phyloP scores from a whole-genome alignment of 108 stramenopile genomes.

The Ochromonas danica region DNA sequence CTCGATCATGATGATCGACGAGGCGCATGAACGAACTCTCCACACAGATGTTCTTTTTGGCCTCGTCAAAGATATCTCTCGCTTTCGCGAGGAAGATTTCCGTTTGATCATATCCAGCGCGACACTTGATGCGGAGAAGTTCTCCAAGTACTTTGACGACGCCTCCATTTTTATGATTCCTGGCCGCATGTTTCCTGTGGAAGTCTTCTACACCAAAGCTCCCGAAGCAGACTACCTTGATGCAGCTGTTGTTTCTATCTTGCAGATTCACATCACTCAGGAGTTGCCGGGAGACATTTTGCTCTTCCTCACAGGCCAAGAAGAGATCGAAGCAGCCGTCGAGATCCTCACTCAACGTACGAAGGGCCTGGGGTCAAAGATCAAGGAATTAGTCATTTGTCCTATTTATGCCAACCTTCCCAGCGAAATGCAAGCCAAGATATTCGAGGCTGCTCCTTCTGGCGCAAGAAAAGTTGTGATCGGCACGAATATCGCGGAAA shows the following conservation, averaged over 20 bases:
- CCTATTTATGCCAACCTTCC: constrained; percentile 97
- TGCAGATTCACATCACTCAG: constrained; percentile 97
- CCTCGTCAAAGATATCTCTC: constrained; percentile 90
- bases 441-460: constrained; percentile 91
- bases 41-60: constrained; percentile 97
- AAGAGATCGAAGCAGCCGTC: constrained; percentile 94
- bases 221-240: constrained; percentile 99
- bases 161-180: constrained; percentile 97
- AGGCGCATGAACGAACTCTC: constrained; percentile 96
- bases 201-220: constrained; percentile 94
- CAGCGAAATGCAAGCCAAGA: constrained; percentile 97
- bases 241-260: constrained; percentile 92
- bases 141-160: constrained; percentile 95
- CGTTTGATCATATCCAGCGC: constrained; percentile 89
- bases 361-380: constrained; percentile 76
- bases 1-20: constrained; percentile 92
- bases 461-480: constrained; percentile 92
- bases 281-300: constrained; percentile 93
- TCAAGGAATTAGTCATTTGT: constrained; percentile 91
- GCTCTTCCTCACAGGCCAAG: constrained; percentile 96
- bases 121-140: constrained; percentile 96
- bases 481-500: constrained; percentile 97
- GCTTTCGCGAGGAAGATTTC: constrained; percentile 85
- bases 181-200: constrained; percentile 78
- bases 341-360: constrained; percentile 85